Base-by-base conservation (phyloP, 306 rosid species). In the Prunus fruticosa region DNA sequence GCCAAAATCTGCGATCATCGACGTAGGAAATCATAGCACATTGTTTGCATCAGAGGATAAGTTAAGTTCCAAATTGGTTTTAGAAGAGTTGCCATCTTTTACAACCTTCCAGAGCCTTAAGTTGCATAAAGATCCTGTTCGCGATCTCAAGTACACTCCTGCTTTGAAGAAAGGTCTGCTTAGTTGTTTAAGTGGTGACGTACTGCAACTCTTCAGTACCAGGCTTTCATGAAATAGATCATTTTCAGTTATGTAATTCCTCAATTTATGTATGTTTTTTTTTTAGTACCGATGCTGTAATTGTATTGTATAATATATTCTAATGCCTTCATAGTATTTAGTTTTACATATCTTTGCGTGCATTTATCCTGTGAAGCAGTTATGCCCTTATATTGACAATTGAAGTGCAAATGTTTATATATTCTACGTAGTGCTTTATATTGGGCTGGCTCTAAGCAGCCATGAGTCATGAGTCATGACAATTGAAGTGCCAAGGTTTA, bases 51-150 rank as follows among this genome's bases (percentile, higher is more conserved):
- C 86, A 8, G 83, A 78, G 81, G 95, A 95, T 69, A 93, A 91
- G 73, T 84, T 69, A 38, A 51, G 84, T 45, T 38, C 78, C 27
- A 91, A 90, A 51, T 62, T 92, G 80, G 76, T 87, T 72, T 82
- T 95, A 87, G 92, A 89, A 51, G 95, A 90, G 81, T 80, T 92
- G 87, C 93, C 97, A 25, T 87, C 95, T 54, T 90, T 92, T 71
- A 86, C 88, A 16, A 84, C 70, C 74, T 38, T 65, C 79, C 97
- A 87, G 87, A 87, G 67, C 43, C 81, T 90, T 68, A 86, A 84
- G 72, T 74, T 80, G 18, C 84, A 82, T 56, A 81, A 84, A 64
- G 83, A 67, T 71, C 89, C 87, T 56, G 83, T 77, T n/a, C 93
- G 91, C 15, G 97, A 95, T 77, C 49, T 94, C 64, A 90, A 90